These are phyloP conservation scores for Chaetomiaceae sp. DNA, from an alignment of 2,329 filamentous ascomycete species.

Conservation along the genomic window DNA sequence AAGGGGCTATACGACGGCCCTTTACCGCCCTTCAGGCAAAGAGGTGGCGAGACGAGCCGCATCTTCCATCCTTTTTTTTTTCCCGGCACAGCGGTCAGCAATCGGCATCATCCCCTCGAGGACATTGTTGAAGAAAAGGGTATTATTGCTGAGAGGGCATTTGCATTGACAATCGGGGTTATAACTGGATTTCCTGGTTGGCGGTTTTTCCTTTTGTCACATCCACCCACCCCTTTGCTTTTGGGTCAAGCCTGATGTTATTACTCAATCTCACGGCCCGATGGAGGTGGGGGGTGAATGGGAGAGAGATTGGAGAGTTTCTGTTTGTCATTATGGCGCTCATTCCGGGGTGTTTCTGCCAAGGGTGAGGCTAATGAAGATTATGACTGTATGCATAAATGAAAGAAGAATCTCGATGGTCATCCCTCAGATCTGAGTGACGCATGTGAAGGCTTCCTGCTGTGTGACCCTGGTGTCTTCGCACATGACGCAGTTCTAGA, in stretches of 20 bases:
- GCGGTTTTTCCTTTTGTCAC: slow-evolving; percentile 1
- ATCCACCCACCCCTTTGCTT: neutral
- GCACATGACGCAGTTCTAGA: slow-evolving; percentile 7
- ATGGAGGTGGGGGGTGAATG: neutral
- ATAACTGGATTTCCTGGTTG: slow-evolving; percentile 4
- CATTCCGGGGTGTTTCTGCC: neutral
- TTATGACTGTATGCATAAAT: slow-evolving; percentile 19
- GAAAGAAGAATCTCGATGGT: slow-evolving; percentile 4
- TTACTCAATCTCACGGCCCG: neutral
- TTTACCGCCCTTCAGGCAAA: slow-evolving; percentile 3
- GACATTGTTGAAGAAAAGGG: neutral
- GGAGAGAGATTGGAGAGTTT: neutral
- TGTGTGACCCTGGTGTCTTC: neutral
- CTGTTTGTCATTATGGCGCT: slow-evolving; percentile 10
- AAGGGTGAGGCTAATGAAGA: slow-evolving; percentile 7
- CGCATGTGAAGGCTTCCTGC: neutral
- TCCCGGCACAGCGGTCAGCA: neutral
- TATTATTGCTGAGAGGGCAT: neutral
- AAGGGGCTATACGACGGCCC: neutral
- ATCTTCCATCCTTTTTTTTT: neutral
- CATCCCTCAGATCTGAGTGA: neutral
- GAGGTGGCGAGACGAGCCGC: slow-evolving; percentile 1
- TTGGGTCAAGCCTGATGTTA: neutral
- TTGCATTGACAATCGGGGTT: slow-evolving; percentile 12
- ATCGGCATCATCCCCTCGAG: neutral